Base-by-base conservation (phyloP, 139 green algal species). In the Chlorella vulgaris region DNA sequence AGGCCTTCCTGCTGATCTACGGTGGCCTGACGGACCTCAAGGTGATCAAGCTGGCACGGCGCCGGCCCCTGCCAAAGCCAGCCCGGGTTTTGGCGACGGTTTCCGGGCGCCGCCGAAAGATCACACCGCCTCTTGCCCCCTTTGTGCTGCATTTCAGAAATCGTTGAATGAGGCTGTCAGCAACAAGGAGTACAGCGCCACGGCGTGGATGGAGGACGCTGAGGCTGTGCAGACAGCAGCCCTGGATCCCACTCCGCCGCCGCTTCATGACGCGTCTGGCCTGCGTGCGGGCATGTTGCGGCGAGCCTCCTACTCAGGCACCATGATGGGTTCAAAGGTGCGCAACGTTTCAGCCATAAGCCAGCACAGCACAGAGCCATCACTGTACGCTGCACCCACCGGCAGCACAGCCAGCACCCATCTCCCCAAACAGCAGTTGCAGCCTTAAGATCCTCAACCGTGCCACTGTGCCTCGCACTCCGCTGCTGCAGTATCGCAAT, bases 321-420 rank as follows among this genome's bases (percentile, higher is more conserved):
- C 73, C 26, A 78, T 76, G 50, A 91, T 91, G 88, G 88, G 88
- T 31, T 76, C 84, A 38, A 91, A 87, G 81, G 85, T 86, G 67
- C 1, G 55, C 19, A n/a, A n/a, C n/a, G n/a, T 31, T 50, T 28
- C 21, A 39, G 21, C 18, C 42, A 13, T 77, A 26, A 39, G 43
- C 47, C 28, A 62, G 31, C 35, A 31, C n/a, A 62, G 24, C 31
- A n/a, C n/a, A n/a, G n/a, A n/a, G n/a, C n/a, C n/a, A n/a, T n/a
- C n/a, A n/a, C n/a, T n/a, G n/a, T n/a, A n/a, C n/a, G n/a, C n/a
- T n/a, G n/a, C n/a, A n/a, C n/a, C n/a, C n/a, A n/a, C n/a, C n/a
- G n/a, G n/a, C n/a, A n/a, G n/a, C n/a, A n/a, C n/a, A n/a, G n/a
- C n/a, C n/a, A 55, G 47, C 47, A 55, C 47, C 47, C 47, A 55